Conservation (phyloP, 192 early-diverging fungal species). For the Coemansia pectinata region DNA sequence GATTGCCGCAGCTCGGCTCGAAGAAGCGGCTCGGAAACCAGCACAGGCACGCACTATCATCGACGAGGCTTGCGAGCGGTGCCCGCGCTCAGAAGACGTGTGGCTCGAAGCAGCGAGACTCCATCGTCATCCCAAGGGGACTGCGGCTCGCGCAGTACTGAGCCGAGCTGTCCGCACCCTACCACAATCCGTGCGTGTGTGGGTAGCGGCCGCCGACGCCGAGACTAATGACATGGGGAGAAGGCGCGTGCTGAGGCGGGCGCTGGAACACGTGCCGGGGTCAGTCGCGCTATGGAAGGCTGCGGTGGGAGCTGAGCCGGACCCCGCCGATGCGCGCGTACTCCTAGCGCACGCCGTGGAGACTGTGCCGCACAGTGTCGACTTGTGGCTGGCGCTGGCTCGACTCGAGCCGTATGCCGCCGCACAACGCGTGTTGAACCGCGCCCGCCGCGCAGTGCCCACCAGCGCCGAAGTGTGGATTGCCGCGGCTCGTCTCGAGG, state of each 20-base stretch:
- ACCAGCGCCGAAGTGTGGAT: conserved; percentile 96
- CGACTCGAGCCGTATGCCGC: conserved; percentile 87
- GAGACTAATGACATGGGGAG: conserved; percentile 63
- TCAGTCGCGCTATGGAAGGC: conserved; percentile 92
- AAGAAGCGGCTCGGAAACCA: conserved; percentile 87
- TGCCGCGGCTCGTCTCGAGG: conserved; percentile 87
- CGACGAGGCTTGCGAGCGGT: conserved; percentile 90
- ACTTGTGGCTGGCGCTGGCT: conserved; percentile 95
- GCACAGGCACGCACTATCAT: conserved; percentile 83
- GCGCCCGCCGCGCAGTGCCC: conserved; percentile 79
- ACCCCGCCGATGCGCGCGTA: conserved; percentile 87
- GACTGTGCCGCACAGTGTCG: conserved; percentile 83
- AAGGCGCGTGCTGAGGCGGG: conserved; percentile 82
- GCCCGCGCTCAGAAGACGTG: conserved; percentile 91
- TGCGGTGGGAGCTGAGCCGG: conserved; percentile 88
- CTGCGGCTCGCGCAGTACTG: conserved; percentile 89
- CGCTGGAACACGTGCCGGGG: conserved; percentile 91
- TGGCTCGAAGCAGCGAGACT: conserved; percentile 97
- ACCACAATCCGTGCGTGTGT: conserved; percentile 91
- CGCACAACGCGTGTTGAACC: conserved; percentile 88
- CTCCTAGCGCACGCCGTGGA: conserved; percentile 93
- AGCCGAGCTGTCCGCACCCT: conserved; percentile 85
- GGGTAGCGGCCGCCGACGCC: conserved; percentile 83
- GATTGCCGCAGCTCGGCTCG: conserved; percentile 96
- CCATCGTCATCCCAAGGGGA: conserved; percentile 60